Conservation (phyloP, 2,329 filamentous ascomycete species). For the Verticillium isaacii region DNA sequence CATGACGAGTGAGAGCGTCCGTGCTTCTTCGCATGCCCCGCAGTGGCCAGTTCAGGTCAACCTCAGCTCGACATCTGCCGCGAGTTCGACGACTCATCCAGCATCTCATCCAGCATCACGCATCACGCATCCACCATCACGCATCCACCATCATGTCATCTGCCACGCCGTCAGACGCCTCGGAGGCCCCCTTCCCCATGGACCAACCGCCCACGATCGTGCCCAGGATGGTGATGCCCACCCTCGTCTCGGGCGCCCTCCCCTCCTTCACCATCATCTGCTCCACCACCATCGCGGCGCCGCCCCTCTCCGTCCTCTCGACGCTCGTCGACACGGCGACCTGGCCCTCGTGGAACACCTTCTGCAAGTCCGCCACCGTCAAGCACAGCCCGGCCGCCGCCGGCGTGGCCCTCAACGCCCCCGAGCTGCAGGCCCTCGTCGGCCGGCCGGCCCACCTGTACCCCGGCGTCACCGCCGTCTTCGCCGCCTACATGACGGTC, state of each 20-base stretch:
- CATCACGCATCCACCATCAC: neutral
- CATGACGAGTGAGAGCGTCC: neutral
- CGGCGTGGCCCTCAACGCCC: constrained; percentile 13
- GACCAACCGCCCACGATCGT: neutral
- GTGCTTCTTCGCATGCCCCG: neutral
- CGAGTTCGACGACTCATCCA: no score
- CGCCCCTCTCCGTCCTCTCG: constrained; percentile 24
- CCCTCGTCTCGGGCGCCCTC: neutral
- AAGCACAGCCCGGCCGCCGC: constrained; percentile 12
- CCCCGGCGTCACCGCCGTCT: constrained; percentile 24
- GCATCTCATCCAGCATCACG: neutral
- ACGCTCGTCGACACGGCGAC: constrained; percentile 22
- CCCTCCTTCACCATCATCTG: constrained; percentile 16
- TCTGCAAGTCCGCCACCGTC: constrained; percentile 22
- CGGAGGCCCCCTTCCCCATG: neutral
- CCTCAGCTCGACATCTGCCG: neutral
- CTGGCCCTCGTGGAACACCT: constrained; percentile 31
- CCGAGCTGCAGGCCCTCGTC: constrained; percentile 7
- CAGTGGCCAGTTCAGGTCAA: neutral
- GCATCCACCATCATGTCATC: neutral
- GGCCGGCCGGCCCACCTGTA: constrained; percentile 16
- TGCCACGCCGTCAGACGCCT: no score
- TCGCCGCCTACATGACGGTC: constrained; percentile 27
- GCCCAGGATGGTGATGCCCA: neutral
- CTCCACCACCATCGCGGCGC: constrained; percentile 25